Conservation (phyloP, 2,329 filamentous ascomycete genomes). For the Gaeumannomyces tritici region DNA sequence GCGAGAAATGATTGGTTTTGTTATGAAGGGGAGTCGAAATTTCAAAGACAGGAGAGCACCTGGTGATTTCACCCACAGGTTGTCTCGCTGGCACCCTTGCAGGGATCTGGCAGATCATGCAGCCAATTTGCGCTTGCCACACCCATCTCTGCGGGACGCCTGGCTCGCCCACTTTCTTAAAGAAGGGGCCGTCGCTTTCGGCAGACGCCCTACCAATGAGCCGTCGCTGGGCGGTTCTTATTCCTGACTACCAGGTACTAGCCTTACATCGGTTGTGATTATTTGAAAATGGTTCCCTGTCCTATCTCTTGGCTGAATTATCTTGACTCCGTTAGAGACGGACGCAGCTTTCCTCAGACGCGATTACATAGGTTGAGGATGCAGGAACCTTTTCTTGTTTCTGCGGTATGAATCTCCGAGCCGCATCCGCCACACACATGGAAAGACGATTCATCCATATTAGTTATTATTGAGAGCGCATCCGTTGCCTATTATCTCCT, state of each 20-base stretch:
- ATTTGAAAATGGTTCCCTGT: neutral
- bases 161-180: neutral
- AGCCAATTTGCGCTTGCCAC: neutral
- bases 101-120: neutral
- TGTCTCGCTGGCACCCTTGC: neutral
- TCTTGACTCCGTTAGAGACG: too few species aligned
- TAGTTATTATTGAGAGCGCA: too few species aligned
- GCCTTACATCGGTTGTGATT: neutral
- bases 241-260: neutral
- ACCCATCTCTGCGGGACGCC: neutral
- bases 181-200: neutral
- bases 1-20: neutral
- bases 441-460: too few species aligned
- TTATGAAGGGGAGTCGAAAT: neutral
- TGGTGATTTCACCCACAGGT: neutral
- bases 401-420: too few species aligned
- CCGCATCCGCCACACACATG: too few species aligned
- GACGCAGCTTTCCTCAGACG: too few species aligned
- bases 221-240: neutral
- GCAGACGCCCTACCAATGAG: neutral
- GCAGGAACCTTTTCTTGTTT: too few species aligned
- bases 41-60: neutral
- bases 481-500: too few species aligned
- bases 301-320: neutral
- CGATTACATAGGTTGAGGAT: too few species aligned